Conservation (phyloP, 345 rosid species). For the Theobroma cacao region DNA sequence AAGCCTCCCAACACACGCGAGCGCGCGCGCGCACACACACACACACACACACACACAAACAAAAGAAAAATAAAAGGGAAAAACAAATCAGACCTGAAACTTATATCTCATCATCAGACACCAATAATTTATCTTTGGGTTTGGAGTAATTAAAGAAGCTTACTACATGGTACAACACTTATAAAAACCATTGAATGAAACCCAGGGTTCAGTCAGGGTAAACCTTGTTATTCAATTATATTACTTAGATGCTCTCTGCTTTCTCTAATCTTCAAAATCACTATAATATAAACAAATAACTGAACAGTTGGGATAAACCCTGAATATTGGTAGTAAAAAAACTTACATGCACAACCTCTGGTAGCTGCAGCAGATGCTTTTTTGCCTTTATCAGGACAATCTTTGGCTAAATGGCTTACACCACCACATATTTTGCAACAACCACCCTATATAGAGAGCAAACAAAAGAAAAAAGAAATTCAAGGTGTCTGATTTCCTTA, state of each 20-base stretch:
- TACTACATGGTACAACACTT: neutral
- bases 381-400: conserved; percentile 76
- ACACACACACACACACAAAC: too few relatives aligned
- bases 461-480: neutral
- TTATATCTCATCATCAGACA: neutral
- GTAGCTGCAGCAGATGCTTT: conserved; percentile 20
- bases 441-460: conserved; percentile 63
- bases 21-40: too few relatives aligned
- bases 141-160: neutral
- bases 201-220: neutral
- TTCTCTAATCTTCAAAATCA: neutral
- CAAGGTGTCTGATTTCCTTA: conserved; percentile 6
- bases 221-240: neutral
- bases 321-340: conserved; percentile 4
- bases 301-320: neutral
- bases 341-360: conserved; percentile 33
- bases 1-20: too few relatives aligned
- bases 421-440: conserved; percentile 90
- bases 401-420: conserved; percentile 88
- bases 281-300: neutral
- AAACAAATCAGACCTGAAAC: neutral
- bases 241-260: neutral
- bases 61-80: neutral
- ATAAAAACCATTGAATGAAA: neutral
- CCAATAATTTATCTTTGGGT: neutral